phyloP scores from a whole-genome alignment of 768 basidiomycete genomes.

The Tylopilus balloui region DNA sequence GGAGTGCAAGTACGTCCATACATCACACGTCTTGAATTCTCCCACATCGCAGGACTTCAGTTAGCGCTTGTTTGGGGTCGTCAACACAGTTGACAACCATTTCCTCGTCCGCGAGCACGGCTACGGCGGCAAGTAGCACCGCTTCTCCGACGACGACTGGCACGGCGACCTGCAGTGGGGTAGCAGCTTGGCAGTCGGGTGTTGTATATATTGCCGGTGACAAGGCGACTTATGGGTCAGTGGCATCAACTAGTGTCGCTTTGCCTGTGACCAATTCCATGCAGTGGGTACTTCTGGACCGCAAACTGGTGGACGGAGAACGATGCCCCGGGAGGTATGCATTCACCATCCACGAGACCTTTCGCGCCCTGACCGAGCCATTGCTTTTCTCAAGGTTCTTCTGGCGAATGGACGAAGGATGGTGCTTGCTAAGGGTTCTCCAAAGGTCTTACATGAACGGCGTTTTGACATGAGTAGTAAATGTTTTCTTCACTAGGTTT shows the following conservation, averaged over 20 bases:
- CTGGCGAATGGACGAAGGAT: conserved; percentile 54
- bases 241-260: not conserved
- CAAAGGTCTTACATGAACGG: not conserved
- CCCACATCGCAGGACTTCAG: conserved; percentile 5
- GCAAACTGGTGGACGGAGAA: conserved; percentile 63
- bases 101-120: conserved; percentile 11
- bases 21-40: not conserved
- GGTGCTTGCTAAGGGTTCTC: conserved; percentile 40
- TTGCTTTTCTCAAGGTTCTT: conserved; percentile 35
- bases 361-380: not conserved
- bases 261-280: conserved; percentile 2
- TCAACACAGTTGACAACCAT: conserved; percentile 13
- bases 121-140: conserved; percentile 9
- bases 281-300: conserved; percentile 36
- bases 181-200: conserved; percentile 45
- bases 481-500: no score
- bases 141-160: conserved; percentile 17
- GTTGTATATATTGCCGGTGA: conserved; percentile 49
- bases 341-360: not conserved
- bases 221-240: conserved; percentile 49
- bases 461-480: not conserved
- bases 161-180: conserved; percentile 42
- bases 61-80: conserved; percentile 23
- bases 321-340: conserved; percentile 43
- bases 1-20: conserved; percentile 53